These are phyloP conservation scores for Moelleriella libera DNA, from an alignment of 2,329 filamentous ascomycete species.

Conservation along the genomic window DNA sequence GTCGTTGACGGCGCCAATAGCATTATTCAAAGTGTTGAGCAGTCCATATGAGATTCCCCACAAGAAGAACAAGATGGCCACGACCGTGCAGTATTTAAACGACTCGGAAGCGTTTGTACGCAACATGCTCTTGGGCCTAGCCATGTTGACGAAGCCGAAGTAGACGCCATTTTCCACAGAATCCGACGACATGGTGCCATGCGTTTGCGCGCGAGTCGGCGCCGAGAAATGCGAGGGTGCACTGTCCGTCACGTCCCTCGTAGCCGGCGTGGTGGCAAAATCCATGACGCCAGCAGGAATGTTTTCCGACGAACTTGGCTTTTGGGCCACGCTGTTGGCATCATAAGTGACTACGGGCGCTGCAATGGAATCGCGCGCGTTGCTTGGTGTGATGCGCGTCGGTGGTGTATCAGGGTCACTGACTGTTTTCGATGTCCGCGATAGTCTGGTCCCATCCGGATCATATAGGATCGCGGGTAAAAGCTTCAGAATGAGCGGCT, in stretches of 20 bases:
- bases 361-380: not conserved
- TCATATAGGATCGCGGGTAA: slow-evolving; percentile 43
- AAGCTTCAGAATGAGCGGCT: slow-evolving; percentile 61
- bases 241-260: slow-evolving; percentile 7
- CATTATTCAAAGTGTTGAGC: slow-evolving; percentile 65
- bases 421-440: slow-evolving; percentile 12
- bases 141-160: slow-evolving; percentile 67
- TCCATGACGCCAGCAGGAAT: slow-evolving; percentile 24
- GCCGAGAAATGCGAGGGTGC: slow-evolving; percentile 2
- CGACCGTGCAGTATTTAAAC: slow-evolving; percentile 56
- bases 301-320: slow-evolving; percentile 8
- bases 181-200: slow-evolving; percentile 19
- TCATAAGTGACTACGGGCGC: not conserved
- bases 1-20: slow-evolving; percentile 47
- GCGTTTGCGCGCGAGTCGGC: slow-evolving; percentile 11
- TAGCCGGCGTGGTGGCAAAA: slow-evolving; percentile 30
- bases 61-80: slow-evolving; percentile 71
- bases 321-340: not conserved
- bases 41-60: slow-evolving; percentile 89
- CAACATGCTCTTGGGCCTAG: slow-evolving; percentile 55
- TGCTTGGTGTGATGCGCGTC: slow-evolving; percentile 5
- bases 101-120: slow-evolving; percentile 49
- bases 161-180: slow-evolving; percentile 37
- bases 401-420: slow-evolving; percentile 16
- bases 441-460: slow-evolving; percentile 25